These are phyloP conservation scores for Sporobolomyces pararoseus DNA, from an alignment of 768 basidiomycete species.

Conservation along the genomic window DNA sequence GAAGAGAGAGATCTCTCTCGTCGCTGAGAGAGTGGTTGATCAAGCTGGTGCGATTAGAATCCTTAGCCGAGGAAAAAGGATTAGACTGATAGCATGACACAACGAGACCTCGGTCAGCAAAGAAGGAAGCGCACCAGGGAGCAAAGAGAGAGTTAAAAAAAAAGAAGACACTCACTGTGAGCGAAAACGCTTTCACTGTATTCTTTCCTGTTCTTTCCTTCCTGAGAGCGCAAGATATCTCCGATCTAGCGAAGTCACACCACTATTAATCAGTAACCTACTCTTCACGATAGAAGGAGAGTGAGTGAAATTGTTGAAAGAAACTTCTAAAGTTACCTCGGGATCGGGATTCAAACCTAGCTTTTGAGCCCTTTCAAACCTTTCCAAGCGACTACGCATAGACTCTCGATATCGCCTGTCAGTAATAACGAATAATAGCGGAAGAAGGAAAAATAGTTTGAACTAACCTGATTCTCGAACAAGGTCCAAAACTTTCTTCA, in stretches of 20 bases:
- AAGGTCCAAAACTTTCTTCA: constrained; percentile 77
- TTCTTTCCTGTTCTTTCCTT: constrained; percentile 58
- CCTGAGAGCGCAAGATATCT: constrained; percentile 68
- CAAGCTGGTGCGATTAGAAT: too few species aligned
- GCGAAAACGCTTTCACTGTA: constrained; percentile 65
- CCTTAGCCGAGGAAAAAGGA: too few species aligned
- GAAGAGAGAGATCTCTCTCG: too few species aligned
- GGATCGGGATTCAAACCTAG: constrained; percentile 74
- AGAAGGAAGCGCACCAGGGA: too few species aligned
- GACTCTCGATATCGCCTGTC: constrained; percentile 43
- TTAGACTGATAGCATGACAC: too few species aligned
- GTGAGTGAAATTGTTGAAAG: background rate
- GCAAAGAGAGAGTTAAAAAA: too few species aligned
- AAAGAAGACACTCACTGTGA: too few species aligned
- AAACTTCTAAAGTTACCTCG: constrained; percentile 57
- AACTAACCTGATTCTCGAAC: constrained; percentile 57
- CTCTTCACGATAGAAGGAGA: background rate
- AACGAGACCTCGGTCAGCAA: too few species aligned
- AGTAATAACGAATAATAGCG: background rate
- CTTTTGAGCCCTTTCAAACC: constrained; percentile 78
- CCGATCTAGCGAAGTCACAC: constrained; percentile 57
- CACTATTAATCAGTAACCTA: constrained; percentile 5
- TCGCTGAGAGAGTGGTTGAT: too few species aligned
- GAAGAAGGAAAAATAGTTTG: background rate
- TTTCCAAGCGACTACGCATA: constrained; percentile 60